These are phyloP conservation scores for Arthroderma sp. DNA, from an alignment of 2,329 filamentous ascomycete genomes.

Conservation along the genomic window DNA sequence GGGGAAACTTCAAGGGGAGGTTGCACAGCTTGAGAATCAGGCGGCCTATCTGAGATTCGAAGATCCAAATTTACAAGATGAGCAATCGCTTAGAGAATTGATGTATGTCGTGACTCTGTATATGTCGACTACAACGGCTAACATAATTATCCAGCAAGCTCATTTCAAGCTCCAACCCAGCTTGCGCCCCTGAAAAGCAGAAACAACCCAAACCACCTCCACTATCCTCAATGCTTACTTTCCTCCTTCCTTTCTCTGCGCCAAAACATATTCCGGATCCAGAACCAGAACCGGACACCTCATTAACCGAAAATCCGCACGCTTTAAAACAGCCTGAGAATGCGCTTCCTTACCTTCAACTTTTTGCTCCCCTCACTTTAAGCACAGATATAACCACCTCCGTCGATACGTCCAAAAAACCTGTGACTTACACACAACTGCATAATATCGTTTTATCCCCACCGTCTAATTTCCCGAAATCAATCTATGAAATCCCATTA, in stretches of 20 bases:
- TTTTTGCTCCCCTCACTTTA: conserved; percentile 57
- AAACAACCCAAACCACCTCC: conserved; percentile 14
- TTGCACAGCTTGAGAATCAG: conserved; percentile 44
- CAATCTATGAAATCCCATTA: conserved; percentile 21
- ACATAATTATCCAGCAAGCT: conserved; percentile 16
- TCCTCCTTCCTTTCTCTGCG: conserved; percentile 28
- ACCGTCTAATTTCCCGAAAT: conserved; percentile 23
- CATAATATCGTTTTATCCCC: conserved; percentile 25
- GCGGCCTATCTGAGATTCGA: conserved; percentile 39
- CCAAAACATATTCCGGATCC: conserved; percentile 11
- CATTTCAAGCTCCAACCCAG: conserved; percentile 18
- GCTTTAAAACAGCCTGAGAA: conserved; percentile 40
- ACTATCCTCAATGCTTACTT: conserved; percentile 26
- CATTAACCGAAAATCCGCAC: conserved; percentile 51
- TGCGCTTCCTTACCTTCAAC: conserved; percentile 54
- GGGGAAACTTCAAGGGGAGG: conserved; percentile 43
- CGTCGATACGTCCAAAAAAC: conserved; percentile 3
- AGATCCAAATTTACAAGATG: conserved; percentile 21
- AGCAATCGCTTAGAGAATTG: conserved; percentile 22
- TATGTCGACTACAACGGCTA: conserved; percentile 1
- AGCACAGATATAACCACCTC: conserved; percentile 15
- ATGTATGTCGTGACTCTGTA: conserved; percentile 17
- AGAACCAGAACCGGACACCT: conserved; percentile 14
- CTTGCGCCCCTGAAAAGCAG: conserved; percentile 13
- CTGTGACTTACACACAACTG: conserved; percentile 14